phyloP scores from a whole-genome alignment of 768 basidiomycete species.

The Mrakia blollopis region DNA sequence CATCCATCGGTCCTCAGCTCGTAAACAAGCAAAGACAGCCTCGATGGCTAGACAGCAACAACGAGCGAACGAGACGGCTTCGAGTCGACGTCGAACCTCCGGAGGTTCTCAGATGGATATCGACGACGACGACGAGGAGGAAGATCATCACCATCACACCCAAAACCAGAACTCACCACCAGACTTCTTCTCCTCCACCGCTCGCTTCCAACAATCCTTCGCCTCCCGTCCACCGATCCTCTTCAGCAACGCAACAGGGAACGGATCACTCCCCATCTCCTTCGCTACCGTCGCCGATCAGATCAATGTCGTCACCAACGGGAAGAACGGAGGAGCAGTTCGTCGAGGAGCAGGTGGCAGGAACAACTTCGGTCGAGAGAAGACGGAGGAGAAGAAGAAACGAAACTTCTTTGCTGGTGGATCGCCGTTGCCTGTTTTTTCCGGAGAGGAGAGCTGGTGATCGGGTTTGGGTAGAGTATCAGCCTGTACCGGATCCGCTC shows the following conservation, averaged over 20 bases:
- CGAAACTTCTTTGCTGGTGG: not conserved
- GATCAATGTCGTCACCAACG: not conserved
- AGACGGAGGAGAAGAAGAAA: not conserved
- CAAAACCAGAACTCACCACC: not conserved
- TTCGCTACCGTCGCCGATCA: not conserved
- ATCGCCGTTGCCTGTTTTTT: not conserved
- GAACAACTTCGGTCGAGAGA: no score
- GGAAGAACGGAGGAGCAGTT: slow-evolving; percentile 1
- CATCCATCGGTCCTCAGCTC: not conserved
- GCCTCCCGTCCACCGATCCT: not conserved
- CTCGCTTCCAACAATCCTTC: not conserved
- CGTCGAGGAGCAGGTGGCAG: no score
- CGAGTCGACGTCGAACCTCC: no score
- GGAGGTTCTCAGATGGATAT: not conserved
- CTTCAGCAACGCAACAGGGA: not conserved
- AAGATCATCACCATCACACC: not conserved
- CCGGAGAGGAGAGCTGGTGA: not conserved
- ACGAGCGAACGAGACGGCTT: no score
- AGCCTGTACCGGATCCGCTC: no score
- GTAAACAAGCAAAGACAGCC: not conserved
- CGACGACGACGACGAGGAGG: not conserved
- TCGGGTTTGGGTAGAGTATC: no score
- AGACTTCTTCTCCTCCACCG: slow-evolving; percentile 14
- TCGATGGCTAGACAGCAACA: not conserved
- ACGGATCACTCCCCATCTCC: not conserved